Conservation (phyloP, 2,329 filamentous ascomycete species). For the Lasiodiplodia sp. region DNA sequence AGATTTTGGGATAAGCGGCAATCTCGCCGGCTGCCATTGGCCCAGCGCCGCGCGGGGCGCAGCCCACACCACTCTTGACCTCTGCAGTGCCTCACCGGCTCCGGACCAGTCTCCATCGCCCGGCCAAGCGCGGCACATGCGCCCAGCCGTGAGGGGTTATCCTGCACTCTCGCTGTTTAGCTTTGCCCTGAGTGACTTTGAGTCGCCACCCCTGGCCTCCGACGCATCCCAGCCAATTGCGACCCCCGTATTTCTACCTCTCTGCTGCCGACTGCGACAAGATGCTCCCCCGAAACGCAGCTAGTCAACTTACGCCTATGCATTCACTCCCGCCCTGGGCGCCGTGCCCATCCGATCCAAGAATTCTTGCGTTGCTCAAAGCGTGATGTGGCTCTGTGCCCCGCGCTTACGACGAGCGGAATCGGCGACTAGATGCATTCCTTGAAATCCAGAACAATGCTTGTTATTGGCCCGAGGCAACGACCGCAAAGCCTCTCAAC, state of each 20-base stretch:
- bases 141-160: constrained; percentile 5
- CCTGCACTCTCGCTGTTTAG: background rate
- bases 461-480: background rate
- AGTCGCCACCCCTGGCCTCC: background rate
- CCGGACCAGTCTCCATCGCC: constrained; percentile 5
- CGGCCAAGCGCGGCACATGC: constrained; percentile 8
- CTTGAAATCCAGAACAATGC: background rate
- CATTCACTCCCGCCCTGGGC: background rate
- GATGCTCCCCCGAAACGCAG: constrained; percentile 10
- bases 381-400: background rate
- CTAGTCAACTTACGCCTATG: constrained; percentile 6
- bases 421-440: background rate
- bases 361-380: background rate
- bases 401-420: background rate
- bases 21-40: constrained; percentile 25
- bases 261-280: background rate
- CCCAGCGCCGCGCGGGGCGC: constrained; percentile 8
- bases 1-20: constrained; percentile 27
- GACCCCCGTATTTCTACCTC: background rate
- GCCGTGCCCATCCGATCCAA: background rate
- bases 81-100: background rate
- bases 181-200: background rate
- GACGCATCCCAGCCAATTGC: constrained; percentile 4
- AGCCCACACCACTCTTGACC: constrained; percentile 8
- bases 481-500: background rate